Evolutionary conservation across 192 early-diverging fungal species (phyloP).

Genomic region (Coemansia nantahalensis): DNA sequence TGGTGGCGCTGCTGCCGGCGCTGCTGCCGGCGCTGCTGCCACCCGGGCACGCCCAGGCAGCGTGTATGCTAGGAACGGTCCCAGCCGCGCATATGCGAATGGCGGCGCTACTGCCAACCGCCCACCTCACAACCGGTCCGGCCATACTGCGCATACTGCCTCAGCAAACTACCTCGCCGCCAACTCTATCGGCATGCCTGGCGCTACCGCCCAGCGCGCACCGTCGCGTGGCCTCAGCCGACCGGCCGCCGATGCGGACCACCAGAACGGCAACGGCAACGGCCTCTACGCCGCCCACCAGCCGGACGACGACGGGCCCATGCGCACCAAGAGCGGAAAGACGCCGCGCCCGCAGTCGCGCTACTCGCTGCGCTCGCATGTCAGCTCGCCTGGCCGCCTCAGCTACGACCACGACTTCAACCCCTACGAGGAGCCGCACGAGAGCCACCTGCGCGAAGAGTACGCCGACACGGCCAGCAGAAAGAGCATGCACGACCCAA

Average conservation of each 20-base stretch:
- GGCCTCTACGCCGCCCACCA: neutral
- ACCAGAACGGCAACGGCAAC: neutral
- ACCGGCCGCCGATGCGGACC: neutral
- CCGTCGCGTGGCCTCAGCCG: neutral
- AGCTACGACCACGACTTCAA: constrained; percentile 37
- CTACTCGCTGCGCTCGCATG: constrained; percentile 27
- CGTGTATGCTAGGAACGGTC: constrained; percentile 7
- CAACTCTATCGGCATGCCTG: neutral
- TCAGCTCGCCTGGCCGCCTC: constrained; percentile 27
- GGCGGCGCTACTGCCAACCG: constrained; percentile 6
- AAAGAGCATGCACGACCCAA: constrained; percentile 9
- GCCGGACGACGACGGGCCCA: neutral
- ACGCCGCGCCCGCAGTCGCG: constrained; percentile 19
- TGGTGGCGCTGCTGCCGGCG: constrained; percentile 3
- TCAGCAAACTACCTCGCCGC: neutral
- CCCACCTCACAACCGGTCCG: neutral
- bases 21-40: neutral
- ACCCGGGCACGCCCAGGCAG: neutral
- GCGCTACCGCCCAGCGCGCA: constrained; percentile 5
- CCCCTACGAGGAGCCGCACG: constrained; percentile 12
- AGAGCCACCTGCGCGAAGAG: constrained; percentile 11
- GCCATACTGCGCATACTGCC: constrained; percentile 4
- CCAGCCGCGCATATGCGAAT: constrained; percentile 8
- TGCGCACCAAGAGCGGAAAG: constrained; percentile 1
- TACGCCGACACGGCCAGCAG: constrained; percentile 10